A percentile compares a stretch with the other conserved stretches of the same genome.
Evolutionary conservation across 2,329 filamentous ascomycete genomes (phyloP).

Genomic region (Rugonectria rugulosa): DNA sequence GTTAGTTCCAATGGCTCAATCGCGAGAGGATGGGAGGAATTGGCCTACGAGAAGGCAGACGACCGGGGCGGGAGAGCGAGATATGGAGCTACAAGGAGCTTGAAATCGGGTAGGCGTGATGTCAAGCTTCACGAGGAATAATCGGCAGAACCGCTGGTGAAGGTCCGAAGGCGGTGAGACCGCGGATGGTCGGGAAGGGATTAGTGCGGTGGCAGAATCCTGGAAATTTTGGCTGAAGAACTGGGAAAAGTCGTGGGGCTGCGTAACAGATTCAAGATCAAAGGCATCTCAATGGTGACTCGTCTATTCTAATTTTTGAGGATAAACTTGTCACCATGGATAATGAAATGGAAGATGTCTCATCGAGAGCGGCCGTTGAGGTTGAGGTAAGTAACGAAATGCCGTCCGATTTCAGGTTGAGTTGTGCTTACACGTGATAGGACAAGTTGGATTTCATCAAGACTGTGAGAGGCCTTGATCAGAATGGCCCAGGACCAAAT

Average conservation of each 20-base stretch:
- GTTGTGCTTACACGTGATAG: slow-evolving; percentile 38
- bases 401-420: neutral
- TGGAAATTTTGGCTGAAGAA: slow-evolving; percentile 49
- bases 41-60: slow-evolving; percentile 34
- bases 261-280: slow-evolving; percentile 25
- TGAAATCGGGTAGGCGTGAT: slow-evolving; percentile 42
- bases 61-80: slow-evolving; percentile 31
- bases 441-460: slow-evolving; percentile 54
- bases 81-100: slow-evolving; percentile 43
- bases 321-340: slow-evolving; percentile 27
- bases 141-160: slow-evolving; percentile 46
- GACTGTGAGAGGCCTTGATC: slow-evolving; percentile 63
- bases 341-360: slow-evolving; percentile 29
- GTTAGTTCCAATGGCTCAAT: slow-evolving; percentile 30
- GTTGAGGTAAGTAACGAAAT: slow-evolving; percentile 27
- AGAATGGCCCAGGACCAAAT: slow-evolving; percentile 53
- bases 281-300: slow-evolving; percentile 20
- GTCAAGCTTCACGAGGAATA: slow-evolving; percentile 48
- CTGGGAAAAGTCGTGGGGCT: slow-evolving; percentile 36
- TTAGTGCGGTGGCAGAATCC: slow-evolving; percentile 53
- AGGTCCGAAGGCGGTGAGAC: slow-evolving; percentile 54
- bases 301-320: slow-evolving; percentile 12
- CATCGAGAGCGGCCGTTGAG: slow-evolving; percentile 2
- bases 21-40: slow-evolving; percentile 19
- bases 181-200: slow-evolving; percentile 27